Percentiles rank a stretch among this genome's conserved stretches.
These are phyloP conservation scores for Agrocybe praecox DNA, from an alignment of 768 basidiomycete species.

Conservation along the genomic window DNA sequence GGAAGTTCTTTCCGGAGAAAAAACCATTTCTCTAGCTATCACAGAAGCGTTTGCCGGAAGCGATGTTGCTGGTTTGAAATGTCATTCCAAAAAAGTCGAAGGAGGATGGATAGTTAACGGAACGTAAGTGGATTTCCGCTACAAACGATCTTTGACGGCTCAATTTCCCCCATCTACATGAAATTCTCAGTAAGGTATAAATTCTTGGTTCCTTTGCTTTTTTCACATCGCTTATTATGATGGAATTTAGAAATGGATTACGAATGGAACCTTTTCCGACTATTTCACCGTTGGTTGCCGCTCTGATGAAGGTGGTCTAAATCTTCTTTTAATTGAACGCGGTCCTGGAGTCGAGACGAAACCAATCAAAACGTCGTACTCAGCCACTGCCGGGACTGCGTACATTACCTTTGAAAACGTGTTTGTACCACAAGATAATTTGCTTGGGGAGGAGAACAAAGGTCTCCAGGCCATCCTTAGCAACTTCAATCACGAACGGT, in stretches of 20 bases:
- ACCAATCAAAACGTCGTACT: constrained; percentile 77
- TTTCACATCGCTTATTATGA: neutral
- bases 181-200: constrained; percentile 49
- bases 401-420: constrained; percentile 85
- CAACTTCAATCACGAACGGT: constrained; percentile 93
- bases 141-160: neutral
- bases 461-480: constrained; percentile 49
- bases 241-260: constrained; percentile 75
- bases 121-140: constrained; percentile 47
- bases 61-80: constrained; percentile 73
- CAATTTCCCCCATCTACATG: neutral
- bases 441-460: constrained; percentile 53
- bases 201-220: constrained; percentile 24
- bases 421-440: constrained; percentile 85
- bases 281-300: constrained; percentile 68
- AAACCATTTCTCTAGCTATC: constrained; percentile 78
- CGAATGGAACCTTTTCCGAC: constrained; percentile 74
- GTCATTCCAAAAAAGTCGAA: constrained; percentile 70
- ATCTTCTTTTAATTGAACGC: constrained; percentile 31
- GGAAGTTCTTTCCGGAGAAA: constrained; percentile 61
- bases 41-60: constrained; percentile 86
- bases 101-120: constrained; percentile 83
- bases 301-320: constrained; percentile 44
- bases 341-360: constrained; percentile 70
- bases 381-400: constrained; percentile 82